Evolutionary conservation across 257 asterid species (phyloP), one percentile per base, ranked within the genome.

Genomic region (Ligustrum vulgare): DNA sequence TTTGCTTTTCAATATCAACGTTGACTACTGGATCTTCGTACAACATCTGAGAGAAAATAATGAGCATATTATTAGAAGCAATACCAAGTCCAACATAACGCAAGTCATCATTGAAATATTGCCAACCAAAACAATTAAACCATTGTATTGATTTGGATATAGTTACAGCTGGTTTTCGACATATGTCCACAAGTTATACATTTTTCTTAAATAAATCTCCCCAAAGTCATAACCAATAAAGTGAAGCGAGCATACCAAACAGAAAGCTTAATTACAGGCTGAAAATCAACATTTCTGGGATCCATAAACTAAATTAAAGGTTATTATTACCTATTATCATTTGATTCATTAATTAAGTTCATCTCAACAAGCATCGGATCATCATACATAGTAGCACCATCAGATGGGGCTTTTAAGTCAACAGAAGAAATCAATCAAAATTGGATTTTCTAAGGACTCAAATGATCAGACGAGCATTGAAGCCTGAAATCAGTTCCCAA

Each of bases 1-100:
- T 86, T 77, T 83, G 84, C 86, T 86, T 83, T 72, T 78, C 87
- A 25, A 74, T 70, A 73, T 86, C 82, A 60, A 85, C 22, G 31
- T 80, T 78, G 62, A 85, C 81, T 6, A 85, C 89, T 9, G 86
- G 89, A 81, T 85, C 89, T 80, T 85, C 84, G 43, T 85, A 83
- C 45, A 85, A 16, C 84, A 79, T 85, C 87, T 85, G 72, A 23
- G 72, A 5, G 73, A 45, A 43, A 8, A 51, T 23, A n/a, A 67
- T 18, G 25, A 5, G 16, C 32, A 36, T 25, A 60, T 12, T 25
- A 60, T 60, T 2, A 45, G 35, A 58, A 18, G 62, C n/a, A 22
- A 72, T 68, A 33, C 23, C 9, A 23, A 72, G 70, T 56, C 25
- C 25, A 64, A 51, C 3, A 33, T 67, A 39, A 25, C 11, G 34